Percentiles rank a stretch among this genome's conserved stretches.
Evolutionary conservation across 208 protist genomes (phyloP).

Genomic region (Leishmania lainsoni): DNA sequence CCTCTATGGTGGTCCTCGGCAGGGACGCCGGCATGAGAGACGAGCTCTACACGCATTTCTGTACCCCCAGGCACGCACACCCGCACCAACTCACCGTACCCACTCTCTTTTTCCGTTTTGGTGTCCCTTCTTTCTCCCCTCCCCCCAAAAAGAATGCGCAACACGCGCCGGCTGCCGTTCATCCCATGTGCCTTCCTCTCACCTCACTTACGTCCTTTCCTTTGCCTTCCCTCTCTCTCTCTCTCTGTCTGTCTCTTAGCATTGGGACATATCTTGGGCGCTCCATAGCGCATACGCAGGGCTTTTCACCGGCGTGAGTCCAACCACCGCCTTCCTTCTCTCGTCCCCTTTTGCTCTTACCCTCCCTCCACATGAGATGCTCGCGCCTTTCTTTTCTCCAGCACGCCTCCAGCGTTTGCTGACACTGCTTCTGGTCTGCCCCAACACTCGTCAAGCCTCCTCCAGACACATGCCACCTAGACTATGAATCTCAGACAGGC

Average conservation of each 20-base stretch:
- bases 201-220: conserved; percentile 13
- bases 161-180: not conserved
- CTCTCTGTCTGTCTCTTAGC: not conserved
- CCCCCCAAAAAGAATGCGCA: not conserved
- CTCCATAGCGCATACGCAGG: not conserved
- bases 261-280: not conserved
- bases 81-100: not conserved
- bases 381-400: conserved; percentile 9
- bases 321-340: not conserved
- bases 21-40: too few relatives aligned
- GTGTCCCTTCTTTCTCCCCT: not conserved
- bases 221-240: not conserved
- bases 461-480: not conserved
- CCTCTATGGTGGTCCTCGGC: too few relatives aligned
- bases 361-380: not conserved
- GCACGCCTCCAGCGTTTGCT: not conserved
- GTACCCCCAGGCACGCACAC: not conserved
- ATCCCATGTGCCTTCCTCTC: not conserved
- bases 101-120: conserved; percentile 11
- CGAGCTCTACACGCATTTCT: not conserved
- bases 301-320: not conserved
- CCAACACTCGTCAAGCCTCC: not conserved
- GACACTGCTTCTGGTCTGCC: not conserved
- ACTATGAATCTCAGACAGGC: not conserved
- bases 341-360: conserved; percentile 1